Evolutionary conservation across 331 rosid genomes (phyloP).

Genomic region (Quercus tomentella): DNA sequence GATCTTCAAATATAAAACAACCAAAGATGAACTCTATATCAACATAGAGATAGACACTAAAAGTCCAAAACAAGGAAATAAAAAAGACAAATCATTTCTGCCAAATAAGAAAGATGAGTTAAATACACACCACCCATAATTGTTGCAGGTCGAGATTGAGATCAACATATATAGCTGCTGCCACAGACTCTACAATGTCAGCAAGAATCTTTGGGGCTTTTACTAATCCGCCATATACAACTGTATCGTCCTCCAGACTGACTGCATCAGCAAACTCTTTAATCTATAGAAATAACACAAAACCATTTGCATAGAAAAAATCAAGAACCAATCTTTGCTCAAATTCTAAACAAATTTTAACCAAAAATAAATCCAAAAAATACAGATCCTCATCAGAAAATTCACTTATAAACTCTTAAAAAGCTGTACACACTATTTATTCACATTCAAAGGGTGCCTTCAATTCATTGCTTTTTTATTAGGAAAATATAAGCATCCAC

Average conservation of each 20-base stretch:
- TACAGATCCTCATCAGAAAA: neutral
- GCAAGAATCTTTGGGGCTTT: constrained; percentile 86
- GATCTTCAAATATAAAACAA: constrained; percentile 30
- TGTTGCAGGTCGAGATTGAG: constrained; percentile 36
- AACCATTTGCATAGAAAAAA: neutral
- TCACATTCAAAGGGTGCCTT: neutral
- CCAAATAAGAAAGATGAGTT: neutral
- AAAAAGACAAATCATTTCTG: neutral
- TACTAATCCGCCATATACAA: constrained; percentile 52
- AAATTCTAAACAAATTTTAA: neutral
- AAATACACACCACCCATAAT: constrained; percentile 63
- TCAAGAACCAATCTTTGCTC: no score
- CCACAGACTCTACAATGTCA: constrained; percentile 71
- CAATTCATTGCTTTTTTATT: neutral
- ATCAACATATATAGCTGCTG: constrained; percentile 64
- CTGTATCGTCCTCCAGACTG: constrained; percentile 22
- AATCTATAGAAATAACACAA: constrained; percentile 21
- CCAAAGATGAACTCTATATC: neutral
- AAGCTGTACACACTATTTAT: no score
- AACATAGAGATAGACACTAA: neutral
- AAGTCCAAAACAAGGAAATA: neutral
- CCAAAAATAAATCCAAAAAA: neutral
- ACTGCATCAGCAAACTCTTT: constrained; percentile 48
- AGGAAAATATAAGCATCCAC: neutral
- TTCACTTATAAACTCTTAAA: neutral